Conservation (phyloP, 768 basidiomycete genomes). For the Hygrocybe coccinea region DNA sequence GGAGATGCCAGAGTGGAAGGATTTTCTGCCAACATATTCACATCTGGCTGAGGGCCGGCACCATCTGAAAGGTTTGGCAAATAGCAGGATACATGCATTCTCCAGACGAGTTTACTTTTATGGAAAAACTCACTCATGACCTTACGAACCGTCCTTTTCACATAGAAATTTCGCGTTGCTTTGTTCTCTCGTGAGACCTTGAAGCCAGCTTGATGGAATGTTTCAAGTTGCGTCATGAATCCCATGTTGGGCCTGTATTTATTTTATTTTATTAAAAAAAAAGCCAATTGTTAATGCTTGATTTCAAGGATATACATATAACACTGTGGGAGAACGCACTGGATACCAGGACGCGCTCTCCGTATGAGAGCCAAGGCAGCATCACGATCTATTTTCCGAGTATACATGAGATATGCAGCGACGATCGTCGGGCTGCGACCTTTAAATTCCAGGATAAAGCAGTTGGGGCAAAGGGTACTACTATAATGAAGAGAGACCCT, state of each 20-base stretch:
- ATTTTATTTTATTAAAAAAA: too few relatives aligned
- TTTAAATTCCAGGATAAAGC: too few relatives aligned
- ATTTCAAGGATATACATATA: too few relatives aligned
- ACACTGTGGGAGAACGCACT: conserved; percentile 38
- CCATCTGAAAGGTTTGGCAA: too few relatives aligned
- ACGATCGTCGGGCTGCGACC: conserved; percentile 83
- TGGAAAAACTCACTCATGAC: conserved; percentile 60
- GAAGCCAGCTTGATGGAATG: conserved; percentile 71
- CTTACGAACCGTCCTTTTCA: conserved; percentile 66
- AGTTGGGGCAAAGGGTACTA: too few relatives aligned
- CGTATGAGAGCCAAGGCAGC: conserved; percentile 67
- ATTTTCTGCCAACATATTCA: conserved; percentile 72
- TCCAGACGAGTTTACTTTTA: conserved; percentile 14
- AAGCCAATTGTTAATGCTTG: too few relatives aligned
- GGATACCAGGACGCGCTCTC: conserved; percentile 58
- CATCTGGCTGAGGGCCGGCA: conserved; percentile 58
- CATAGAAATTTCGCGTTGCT: conserved; percentile 74
- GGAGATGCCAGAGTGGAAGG: conserved; percentile 58
- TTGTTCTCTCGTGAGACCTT: conserved; percentile 65
- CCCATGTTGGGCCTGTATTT: conserved; percentile 72
- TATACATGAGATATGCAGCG: conserved; percentile 85
- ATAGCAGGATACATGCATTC: too few relatives aligned
- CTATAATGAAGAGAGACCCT: conserved; percentile 31
- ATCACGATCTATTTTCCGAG: conserved; percentile 48
- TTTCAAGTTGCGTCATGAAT: conserved; percentile 73